Evolutionary conservation across 768 basidiomycete genomes (phyloP), one percentile per base, ranked within the genome.

Genomic region (Kwoniella europaea): DNA sequence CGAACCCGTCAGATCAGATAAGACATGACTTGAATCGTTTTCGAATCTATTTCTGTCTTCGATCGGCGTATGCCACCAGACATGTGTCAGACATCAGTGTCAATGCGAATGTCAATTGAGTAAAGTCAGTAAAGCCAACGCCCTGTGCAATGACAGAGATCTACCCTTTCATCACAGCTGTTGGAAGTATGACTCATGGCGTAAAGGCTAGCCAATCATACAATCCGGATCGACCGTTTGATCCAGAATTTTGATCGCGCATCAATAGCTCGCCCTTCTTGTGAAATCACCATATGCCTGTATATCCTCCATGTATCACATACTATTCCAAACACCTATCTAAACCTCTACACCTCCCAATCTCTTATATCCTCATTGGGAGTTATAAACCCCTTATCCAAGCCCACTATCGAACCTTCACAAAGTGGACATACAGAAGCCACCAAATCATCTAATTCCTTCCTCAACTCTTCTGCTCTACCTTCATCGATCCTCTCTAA

Each of bases 371-470:
- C 93, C 41, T 90, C 93, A 43, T 90, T 88, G 74, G 88, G 86
- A 60, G 92, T 88, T 77, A 98, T 75, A 60, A 83, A 98, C 13
- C 93, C 90, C 82, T 89, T 91, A 82, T 98, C 95, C 76, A 98
- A 83, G 5, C 91, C 91, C 56, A 97, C 88, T 18, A 94, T 91
- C 72, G 90, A 90, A 80, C 74, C 73, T 64, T 98, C 97, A 83
- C 97, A 99, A 68, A 98, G 84, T 41, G 95, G 94, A 85, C 97
- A 98, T 69, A 87, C 92, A 74, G 91, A 90, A 18, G 94, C 91
- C 52, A 99, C 85, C 71, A 98, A 82, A 64, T 93, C 92, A 76
- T 99, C 97, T 79, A 99, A 82, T 85, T 98, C 94, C 53, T 87
- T 87, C 75, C 92, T 86, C 82, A 97, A 76, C 82, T 88, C 90